Evolutionary conservation across 768 basidiomycete genomes (phyloP).

Genomic region (Rhizopogon sp.): DNA sequence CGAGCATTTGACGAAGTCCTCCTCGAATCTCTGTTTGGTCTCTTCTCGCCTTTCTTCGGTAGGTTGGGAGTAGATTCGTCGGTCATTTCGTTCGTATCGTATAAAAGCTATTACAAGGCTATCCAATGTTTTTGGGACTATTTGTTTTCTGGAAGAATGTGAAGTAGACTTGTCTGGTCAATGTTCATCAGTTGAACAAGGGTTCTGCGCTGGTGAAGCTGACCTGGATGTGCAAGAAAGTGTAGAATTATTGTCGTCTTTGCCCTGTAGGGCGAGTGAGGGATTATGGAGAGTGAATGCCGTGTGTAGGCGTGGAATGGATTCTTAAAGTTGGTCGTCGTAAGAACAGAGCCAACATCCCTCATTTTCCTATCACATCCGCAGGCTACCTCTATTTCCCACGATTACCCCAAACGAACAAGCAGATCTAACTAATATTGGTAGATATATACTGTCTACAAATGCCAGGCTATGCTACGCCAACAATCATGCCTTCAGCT

Average conservation of each 20-base stretch:
- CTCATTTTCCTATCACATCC: conserved; percentile 8
- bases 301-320: conserved; percentile 48
- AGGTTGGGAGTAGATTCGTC: conserved; percentile 60
- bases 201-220: conserved; percentile 6
- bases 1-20: conserved; percentile 46
- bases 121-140: conserved; percentile 45
- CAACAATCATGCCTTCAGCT: conserved; percentile 37
- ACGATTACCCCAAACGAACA: conserved; percentile 9
- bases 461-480: neutral
- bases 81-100: conserved; percentile 84
- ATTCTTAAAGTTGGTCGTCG: conserved; percentile 38
- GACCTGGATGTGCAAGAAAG: conserved; percentile 44
- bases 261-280: conserved; percentile 92
- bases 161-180: conserved; percentile 14
- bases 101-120: conserved; percentile 26
- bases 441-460: conserved; percentile 10
- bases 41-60: conserved; percentile 68
- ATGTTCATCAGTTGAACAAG: neutral
- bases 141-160: conserved; percentile 35
- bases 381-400: conserved; percentile 15
- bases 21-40: conserved; percentile 55
- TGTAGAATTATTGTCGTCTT: conserved; percentile 50
- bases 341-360: conserved; percentile 23
- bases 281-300: conserved; percentile 50
- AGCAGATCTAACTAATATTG: conserved; percentile 3